A percentile compares a stretch with the other conserved stretches of the same genome.
Conservation (phyloP, 2,329 filamentous ascomycete genomes). For the Fonsecaea pedrosoi region DNA sequence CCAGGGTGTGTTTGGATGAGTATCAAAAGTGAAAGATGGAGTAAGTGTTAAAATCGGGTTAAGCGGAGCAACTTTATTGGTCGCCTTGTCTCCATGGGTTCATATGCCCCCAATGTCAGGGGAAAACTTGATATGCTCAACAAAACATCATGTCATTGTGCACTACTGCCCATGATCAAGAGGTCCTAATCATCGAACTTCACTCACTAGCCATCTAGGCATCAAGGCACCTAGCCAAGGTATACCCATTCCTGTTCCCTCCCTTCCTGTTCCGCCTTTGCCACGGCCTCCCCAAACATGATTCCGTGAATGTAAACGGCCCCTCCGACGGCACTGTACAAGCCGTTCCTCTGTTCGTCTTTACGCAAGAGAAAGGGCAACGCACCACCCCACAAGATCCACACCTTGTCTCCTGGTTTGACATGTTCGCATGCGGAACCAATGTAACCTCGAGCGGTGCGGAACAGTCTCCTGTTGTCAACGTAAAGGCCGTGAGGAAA, state of each 20-base stretch:
- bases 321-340: background rate
- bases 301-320: background rate
- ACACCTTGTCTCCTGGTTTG: background rate
- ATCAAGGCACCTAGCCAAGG: background rate
- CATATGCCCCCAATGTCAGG: background rate
- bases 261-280: background rate
- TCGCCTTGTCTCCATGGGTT: background rate
- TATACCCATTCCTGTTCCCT: background rate
- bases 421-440: background rate
- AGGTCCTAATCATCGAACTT: background rate
- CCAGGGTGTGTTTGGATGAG: background rate
- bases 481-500: background rate
- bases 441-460: background rate
- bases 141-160: too few relatives aligned
- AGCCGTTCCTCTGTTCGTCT: background rate
- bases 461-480: background rate
- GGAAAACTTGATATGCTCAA: background rate
- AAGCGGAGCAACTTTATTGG: background rate
- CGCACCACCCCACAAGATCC: background rate
- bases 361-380: background rate
- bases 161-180: background rate
- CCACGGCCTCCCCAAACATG: background rate
- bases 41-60: background rate
- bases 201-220: background rate
- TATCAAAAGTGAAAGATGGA: background rate